Base-by-base conservation (phyloP, 495 filamentous ascomycete genomes). In the Geopyxis carbonaria region DNA sequence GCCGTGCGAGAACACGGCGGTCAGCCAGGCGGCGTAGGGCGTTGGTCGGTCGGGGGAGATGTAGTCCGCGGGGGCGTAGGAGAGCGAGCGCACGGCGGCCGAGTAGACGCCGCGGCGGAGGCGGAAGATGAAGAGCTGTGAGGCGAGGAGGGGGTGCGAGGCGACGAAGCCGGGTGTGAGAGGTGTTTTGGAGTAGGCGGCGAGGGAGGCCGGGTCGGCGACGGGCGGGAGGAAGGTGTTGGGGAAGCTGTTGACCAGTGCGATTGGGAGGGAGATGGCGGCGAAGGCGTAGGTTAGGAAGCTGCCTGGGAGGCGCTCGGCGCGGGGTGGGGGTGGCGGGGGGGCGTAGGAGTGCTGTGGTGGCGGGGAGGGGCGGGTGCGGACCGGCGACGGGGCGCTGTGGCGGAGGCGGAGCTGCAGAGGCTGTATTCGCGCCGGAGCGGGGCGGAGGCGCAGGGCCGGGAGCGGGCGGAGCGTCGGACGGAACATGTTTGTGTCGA, bases 51-150 rank as follows among this genome's bases (percentile, higher is more conserved):
- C 31, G 16, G 18, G 8, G 5, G 15, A 10, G 6, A 37, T 5
- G 21, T 29, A 39, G 24, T 39, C 18, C 8, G 36, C 4, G n/a
- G 21, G 18, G 24, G 18, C 25, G 4, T 5, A 5, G 7, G 29
- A 27, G 15, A 25, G 5, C 11, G 11, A 6, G n/a, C 21, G 21
- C 4, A 29, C 7, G 15, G 24, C 4, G 4, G 4, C 24, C 22
- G 10, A n/a, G 22, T 39, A 39, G 22, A 25, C 36, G 36, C 36
- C 36, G 36, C 36, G 36, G 5, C 36, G 36, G 4, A 39, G 36
- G 4, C 36, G 21, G 36, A 27, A 39, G n/a, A 28, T 27, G 6
- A 39, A 21, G 5, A 39, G 24, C 15, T 39, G 21, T n/a, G 9
- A 13, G 4, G 21, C 8, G n/a, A 18, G 4, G 4, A 4, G 29